Percentiles rank a stretch among this genome's conserved stretches.
Conservation (phyloP, 345 rosid species). For the Dipteronia sinensis region DNA sequence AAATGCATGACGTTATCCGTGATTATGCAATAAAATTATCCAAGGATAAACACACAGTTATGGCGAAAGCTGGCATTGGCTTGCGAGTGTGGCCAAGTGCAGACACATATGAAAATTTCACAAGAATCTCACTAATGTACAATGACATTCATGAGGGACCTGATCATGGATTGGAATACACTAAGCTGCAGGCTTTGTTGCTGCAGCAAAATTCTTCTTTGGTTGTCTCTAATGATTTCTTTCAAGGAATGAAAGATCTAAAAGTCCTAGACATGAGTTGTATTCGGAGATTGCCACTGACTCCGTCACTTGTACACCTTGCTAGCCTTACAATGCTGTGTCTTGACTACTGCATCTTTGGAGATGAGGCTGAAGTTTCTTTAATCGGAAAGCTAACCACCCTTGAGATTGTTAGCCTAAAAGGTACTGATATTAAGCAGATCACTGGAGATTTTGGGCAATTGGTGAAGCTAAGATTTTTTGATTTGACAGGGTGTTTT, state of each 20-base stretch:
- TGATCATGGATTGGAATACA: background rate
- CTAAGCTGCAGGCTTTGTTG: background rate
- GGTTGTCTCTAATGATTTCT: background rate
- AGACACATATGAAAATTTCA: background rate
- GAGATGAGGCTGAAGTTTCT: background rate
- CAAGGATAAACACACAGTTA: background rate
- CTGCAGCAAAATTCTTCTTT: background rate
- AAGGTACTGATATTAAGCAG: background rate
- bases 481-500: background rate
- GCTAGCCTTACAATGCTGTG: background rate
- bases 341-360: background rate
- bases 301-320: background rate
- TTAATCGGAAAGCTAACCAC: background rate
- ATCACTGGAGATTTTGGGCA: background rate
- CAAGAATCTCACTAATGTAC: background rate
- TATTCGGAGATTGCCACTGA: no score
- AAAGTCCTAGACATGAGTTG: background rate
- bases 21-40: background rate
- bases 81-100: background rate
- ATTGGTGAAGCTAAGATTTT: background rate
- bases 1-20: constrained; percentile 2
- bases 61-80: background rate
- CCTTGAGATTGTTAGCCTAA: background rate
- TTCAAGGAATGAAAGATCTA: background rate
- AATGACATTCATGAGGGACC: background rate